Base-by-base conservation (phyloP, 2,329 filamentous ascomycete species). In the Fusarium sp. region DNA sequence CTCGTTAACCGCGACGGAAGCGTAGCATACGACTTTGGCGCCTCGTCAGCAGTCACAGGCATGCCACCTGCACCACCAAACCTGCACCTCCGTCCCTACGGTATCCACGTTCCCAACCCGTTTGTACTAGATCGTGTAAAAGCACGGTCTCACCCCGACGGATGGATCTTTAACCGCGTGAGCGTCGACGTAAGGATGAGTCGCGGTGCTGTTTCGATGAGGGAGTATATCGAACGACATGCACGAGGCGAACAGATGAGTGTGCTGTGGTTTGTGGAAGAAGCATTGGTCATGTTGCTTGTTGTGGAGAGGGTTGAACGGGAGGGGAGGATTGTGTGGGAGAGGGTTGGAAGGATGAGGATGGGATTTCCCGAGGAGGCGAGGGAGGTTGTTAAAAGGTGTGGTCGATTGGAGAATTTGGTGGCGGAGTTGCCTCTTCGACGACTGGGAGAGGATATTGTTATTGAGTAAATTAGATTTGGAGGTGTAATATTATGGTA, bases 171-270 rank as follows among this genome's bases (percentile, higher is more conserved):
- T 47, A 80, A 80, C 70, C 75, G 78, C 9, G 65, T 80, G 2
- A 79, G 73, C 54, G 77, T 80, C 3, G 78, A 80, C 45, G 75
- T 79, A 18, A 70, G 73, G 4, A 70, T 80, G 46, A 80, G 78
- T 52, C 71, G 76, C 10, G 77, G 73, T 0, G 71, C 59, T 6
- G 65, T 47, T 1, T 72, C 75, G 1, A 79, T 80, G 41, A 74
- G 79, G 1, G 77, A 78, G 25, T 80, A 80, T 41, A 73, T 80
- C 20, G 77, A 78, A 55, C 70, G 72, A 1, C 78, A 80, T 49
- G 78, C 76, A 12, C 74, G 74, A 6, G 78, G 77, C 9, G 77
- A 80, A 66, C 77, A 79, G 55, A 79, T 80, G 77, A 79, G 77
- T 20, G 71, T 79, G 11, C 57, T 80, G 29, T 80, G 78, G 78